phyloP scores from a whole-genome alignment of 805 yeast species.

The Nakazawaea populi region DNA sequence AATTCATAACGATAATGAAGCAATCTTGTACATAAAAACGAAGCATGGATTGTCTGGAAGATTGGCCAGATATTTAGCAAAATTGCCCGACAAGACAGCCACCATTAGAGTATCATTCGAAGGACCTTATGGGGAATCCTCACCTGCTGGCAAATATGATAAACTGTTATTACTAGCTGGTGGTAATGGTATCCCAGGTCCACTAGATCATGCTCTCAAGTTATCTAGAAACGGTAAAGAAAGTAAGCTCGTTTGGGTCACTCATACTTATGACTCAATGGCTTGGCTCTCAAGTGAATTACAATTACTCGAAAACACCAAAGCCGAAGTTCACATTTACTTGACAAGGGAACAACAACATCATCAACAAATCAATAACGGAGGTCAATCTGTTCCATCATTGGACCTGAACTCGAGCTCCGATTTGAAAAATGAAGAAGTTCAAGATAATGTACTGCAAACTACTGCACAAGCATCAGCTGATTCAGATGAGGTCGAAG shows the following conservation, averaged over 20 bases:
- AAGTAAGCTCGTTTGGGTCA: constrained; percentile 24
- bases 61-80: constrained; percentile 25
- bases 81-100: constrained; percentile 19
- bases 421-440: constrained; percentile 4
- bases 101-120: constrained; percentile 39
- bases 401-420: constrained; percentile 9
- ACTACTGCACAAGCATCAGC: background rate
- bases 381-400: background rate
- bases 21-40: constrained; percentile 41
- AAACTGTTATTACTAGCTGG: constrained; percentile 61
- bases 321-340: constrained; percentile 27
- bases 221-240: constrained; percentile 9
- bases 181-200: constrained; percentile 70
- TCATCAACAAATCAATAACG: background rate
- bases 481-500: constrained; percentile 9
- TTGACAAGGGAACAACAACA: constrained; percentile 28
- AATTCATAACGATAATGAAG: constrained; percentile 26
- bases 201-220: constrained; percentile 30
- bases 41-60: constrained; percentile 54
- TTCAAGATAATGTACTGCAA: constrained; percentile 7
- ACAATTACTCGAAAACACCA: constrained; percentile 15
- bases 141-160: constrained; percentile 43
- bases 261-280: constrained; percentile 19
- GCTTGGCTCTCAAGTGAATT: constrained; percentile 23
- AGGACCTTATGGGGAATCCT: constrained; percentile 64